Evolutionary conservation across 306 rosid genomes (phyloP).

Genomic region (Gastrolobium villosum): DNA sequence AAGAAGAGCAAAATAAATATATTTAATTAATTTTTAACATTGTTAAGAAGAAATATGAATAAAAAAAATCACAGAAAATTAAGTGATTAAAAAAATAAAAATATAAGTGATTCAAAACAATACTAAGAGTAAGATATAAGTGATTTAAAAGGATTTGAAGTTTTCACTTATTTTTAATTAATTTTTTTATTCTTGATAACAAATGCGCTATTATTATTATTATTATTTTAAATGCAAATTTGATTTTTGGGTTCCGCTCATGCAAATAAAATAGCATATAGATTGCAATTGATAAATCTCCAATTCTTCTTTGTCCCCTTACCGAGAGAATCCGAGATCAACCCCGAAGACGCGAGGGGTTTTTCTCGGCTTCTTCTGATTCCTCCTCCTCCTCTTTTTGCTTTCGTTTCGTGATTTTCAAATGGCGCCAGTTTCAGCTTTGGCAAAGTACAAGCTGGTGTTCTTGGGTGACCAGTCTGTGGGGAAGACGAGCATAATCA

Average conservation of each 20-base stretch:
- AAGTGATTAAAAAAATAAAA: no score
- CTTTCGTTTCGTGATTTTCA: not conserved
- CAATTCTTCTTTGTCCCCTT: not conserved
- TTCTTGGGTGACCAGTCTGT: conserved; percentile 69
- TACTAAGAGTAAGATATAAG: no score
- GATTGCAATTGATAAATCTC: not conserved
- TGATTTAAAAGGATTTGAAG: no score
- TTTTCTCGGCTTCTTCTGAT: conserved; percentile 37
- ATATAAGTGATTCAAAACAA: no score
- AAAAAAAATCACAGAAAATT: no score
- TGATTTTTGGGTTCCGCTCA: not conserved
- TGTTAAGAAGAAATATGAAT: no score
- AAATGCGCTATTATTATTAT: not conserved
- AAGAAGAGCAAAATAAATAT: no score
- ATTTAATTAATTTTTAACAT: no score
- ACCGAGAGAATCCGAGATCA: conserved; percentile 31
- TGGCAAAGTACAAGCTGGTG: conserved; percentile 66
- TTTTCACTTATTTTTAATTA: no score
- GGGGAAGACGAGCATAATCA: conserved; percentile 68
- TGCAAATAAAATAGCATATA: conserved; percentile 9
- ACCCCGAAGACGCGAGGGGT: conserved; percentile 21
- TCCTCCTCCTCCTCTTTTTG: not conserved
- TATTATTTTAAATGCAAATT: not conserved
- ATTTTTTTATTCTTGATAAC: no score
- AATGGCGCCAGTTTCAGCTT: conserved; percentile 69